Percentiles rank a stretch among this genome's conserved stretches.
phyloP scores from a whole-genome alignment of 139 green algal genomes.

The Asterochloris erici region DNA sequence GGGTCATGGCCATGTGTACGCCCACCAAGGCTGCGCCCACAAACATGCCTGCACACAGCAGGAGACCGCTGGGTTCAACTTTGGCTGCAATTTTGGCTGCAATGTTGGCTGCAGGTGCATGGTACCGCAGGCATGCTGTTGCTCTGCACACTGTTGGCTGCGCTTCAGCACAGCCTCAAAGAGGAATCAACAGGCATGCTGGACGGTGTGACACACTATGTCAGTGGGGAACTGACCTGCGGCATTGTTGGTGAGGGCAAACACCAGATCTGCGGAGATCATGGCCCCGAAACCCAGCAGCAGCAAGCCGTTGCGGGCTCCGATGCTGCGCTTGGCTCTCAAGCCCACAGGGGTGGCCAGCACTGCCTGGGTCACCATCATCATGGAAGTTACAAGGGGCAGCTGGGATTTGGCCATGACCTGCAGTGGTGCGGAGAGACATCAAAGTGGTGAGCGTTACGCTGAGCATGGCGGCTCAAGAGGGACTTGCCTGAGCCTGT shows the following conservation, averaged over 20 bases:
- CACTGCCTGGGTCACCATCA: conserved; percentile 63
- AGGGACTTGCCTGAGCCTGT: background rate
- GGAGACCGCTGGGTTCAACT: no score
- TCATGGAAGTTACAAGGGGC: conserved; percentile 61
- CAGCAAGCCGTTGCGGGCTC: conserved; percentile 62
- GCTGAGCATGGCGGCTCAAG: background rate
- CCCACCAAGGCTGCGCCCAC: conserved; percentile 59
- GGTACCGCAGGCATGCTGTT: no score
- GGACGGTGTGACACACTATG: background rate
- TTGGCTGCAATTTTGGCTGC: no score
- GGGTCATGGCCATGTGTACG: conserved; percentile 81
- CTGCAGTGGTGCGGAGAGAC: conserved; percentile 20
- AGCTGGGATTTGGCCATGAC: conserved; percentile 65
- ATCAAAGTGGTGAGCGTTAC: background rate
- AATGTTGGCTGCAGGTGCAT: no score
- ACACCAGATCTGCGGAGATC: conserved; percentile 56
- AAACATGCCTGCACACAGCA: conserved; percentile 61
- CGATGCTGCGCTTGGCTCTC: conserved; percentile 47
- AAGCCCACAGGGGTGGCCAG: conserved; percentile 59
- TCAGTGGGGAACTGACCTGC: conserved; percentile 6
- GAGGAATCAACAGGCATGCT: background rate
- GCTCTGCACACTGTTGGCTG: no score
- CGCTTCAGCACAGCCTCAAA: background rate
- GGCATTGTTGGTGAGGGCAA: conserved; percentile 32
- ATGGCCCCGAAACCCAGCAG: conserved; percentile 61